Percentiles rank a stretch among this genome's conserved stretches.
Conservation (phyloP, 2,329 filamentous ascomycete species). For the Colletotrichum costaricense region DNA sequence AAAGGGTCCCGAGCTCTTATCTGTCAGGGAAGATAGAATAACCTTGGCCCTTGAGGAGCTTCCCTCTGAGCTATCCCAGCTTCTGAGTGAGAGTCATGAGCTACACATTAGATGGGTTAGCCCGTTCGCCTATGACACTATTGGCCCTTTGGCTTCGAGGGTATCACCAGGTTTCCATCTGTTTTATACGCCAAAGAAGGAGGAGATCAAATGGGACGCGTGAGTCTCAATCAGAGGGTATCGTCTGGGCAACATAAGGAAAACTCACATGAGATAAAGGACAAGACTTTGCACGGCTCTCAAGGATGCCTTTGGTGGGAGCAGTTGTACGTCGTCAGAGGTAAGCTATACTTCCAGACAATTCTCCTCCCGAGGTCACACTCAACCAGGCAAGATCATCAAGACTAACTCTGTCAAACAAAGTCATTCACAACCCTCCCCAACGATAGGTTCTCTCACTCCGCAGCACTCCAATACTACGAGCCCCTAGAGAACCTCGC, state of each 20-base stretch:
- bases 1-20: constrained; percentile 66
- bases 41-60: constrained; percentile 81
- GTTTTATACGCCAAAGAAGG: constrained; percentile 73
- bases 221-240: constrained; percentile 33
- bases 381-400: neutral
- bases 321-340: constrained; percentile 61
- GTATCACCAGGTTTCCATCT: constrained; percentile 85
- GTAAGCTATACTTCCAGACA: neutral
- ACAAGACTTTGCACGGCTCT: constrained; percentile 68
- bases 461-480: constrained; percentile 77
- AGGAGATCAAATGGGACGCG: constrained; percentile 41
- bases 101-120: constrained; percentile 86
- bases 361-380: neutral
- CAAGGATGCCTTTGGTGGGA: constrained; percentile 65
- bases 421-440: constrained; percentile 71
- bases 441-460: constrained; percentile 42
- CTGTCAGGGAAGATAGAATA: constrained; percentile 81
- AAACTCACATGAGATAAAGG: constrained; percentile 43
- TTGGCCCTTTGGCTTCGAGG: constrained; percentile 79
- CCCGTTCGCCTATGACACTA: constrained; percentile 63
- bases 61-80: constrained; percentile 70
- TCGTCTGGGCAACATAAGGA: neutral
- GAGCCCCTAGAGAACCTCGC: constrained; percentile 69
- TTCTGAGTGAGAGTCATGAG: constrained; percentile 74
- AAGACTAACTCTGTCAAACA: neutral